Conservation (phyloP, 352 stramenopile species). For the Globisporangium paddicum region DNA sequence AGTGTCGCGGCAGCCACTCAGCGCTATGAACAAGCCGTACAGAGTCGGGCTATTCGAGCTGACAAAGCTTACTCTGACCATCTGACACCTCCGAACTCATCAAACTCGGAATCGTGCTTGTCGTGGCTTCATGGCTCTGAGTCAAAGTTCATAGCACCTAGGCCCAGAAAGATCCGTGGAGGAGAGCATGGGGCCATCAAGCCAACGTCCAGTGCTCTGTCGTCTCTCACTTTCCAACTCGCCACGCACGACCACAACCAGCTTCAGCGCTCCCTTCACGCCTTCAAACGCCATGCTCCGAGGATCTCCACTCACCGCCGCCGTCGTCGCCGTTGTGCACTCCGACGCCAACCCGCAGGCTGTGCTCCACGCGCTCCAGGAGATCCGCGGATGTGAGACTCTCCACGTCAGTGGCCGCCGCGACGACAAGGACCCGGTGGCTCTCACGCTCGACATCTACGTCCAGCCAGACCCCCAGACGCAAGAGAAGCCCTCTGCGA, state of each 20-base stretch:
- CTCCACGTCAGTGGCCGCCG: background rate
- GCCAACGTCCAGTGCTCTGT: background rate
- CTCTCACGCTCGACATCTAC: conserved; percentile 4
- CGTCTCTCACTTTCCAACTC: background rate
- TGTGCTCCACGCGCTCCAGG: background rate
- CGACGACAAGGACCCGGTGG: background rate
- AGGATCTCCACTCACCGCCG: background rate
- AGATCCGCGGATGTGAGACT: background rate
- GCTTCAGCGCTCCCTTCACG: background rate
- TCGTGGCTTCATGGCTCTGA: background rate
- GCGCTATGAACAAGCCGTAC: background rate
- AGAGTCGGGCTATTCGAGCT: background rate
- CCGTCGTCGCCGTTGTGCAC: background rate
- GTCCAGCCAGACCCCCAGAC: background rate
- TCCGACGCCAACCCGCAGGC: background rate
- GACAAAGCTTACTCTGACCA: background rate
- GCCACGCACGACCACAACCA: background rate
- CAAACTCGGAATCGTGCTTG: background rate
- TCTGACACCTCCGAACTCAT: background rate
- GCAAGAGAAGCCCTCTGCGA: background rate
- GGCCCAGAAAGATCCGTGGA: background rate
- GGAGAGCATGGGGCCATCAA: background rate
- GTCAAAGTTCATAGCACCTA: background rate
- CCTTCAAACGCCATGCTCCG: conserved; percentile 3
- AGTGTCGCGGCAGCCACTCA: background rate